Conservation (phyloP, 768 basidiomycete genomes). For the Imleria badia region DNA sequence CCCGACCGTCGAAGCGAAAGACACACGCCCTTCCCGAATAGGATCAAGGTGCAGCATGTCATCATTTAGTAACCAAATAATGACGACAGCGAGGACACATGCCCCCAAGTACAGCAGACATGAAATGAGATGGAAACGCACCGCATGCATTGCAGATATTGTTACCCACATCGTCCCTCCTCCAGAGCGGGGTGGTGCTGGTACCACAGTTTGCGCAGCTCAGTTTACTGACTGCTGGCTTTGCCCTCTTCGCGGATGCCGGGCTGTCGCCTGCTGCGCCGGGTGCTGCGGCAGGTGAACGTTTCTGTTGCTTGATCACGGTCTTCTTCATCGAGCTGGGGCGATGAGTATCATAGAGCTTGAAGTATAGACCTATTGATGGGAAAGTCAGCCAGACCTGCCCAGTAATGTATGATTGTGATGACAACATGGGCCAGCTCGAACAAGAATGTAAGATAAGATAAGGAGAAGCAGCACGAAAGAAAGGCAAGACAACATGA, state of each 20-base stretch:
- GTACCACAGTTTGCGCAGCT: too few species aligned
- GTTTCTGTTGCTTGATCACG: too few species aligned
- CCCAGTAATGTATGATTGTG: background rate
- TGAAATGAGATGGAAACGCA: too few species aligned
- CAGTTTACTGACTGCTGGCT: conserved; percentile 60
- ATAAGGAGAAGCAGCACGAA: conserved; percentile 20
- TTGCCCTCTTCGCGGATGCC: conserved; percentile 31
- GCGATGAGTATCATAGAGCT: conserved; percentile 94
- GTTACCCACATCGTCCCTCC: too few species aligned
- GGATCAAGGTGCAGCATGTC: conserved; percentile 22
- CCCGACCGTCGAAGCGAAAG: too few species aligned
- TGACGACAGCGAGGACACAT: conserved; percentile 21
- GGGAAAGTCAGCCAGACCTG: conserved; percentile 16
- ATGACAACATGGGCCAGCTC: background rate
- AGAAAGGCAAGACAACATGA: too few species aligned
- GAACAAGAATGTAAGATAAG: conserved; percentile 22
- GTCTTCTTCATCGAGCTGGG: conserved; percentile 98
- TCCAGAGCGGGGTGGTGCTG: too few species aligned
- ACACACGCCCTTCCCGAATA: too few species aligned
- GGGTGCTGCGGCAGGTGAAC: conserved; percentile 71
- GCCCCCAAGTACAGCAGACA: conserved; percentile 23
- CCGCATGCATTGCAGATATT: too few species aligned
- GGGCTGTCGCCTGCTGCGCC: conserved; percentile 32
- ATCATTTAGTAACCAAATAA: conserved; percentile 11
- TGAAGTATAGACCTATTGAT: conserved; percentile 88